Base-by-base conservation (phyloP, 805 yeast species). In the Candida awuae region DNA sequence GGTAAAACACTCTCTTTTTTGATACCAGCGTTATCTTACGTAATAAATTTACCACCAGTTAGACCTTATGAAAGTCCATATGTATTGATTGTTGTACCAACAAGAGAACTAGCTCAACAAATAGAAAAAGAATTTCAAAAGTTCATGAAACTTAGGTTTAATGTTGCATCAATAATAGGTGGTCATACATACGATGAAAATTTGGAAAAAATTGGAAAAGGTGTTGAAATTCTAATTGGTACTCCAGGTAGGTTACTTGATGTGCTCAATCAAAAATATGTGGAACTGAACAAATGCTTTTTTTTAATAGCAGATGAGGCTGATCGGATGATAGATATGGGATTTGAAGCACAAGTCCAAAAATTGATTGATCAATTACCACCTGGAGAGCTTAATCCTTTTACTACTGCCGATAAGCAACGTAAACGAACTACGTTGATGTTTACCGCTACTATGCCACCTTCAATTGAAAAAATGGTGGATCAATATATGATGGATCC, bases 401-500 rank as follows among this genome's bases (percentile, higher is more conserved):
- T 48, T 30, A 62, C 48, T 29, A 38, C 26, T 22, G 44, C 46
- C 2, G 38, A 29, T 4, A 63, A 64, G 21, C 17, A 29, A 3
- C 49, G 49, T 4, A 58, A 80, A 37, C 55, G 83, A 38, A 79
- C 77, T 35, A 84, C 94, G 0, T 70, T 86, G 74, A 83, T 90
- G 95, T 90, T 85, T 59, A 84, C 97, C 0, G 97, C 97, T 0
- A 92, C 98, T 0, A 78, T 90, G 76, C 83, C 95, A 0, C 70
- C 77, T 0, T 68, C 75, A 1, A 78, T 87, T 30, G 86, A 83
- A 53, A 68, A 67, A 37, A 59, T 90, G 35, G 75, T 92, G 0
- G 58, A 65, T n/a, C 67, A 69, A 15, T 84, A 83, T 53, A 63
- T 88, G 34, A 53, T 58, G 0, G 60, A 70, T 5, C 88, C 95